Percentiles rank a stretch among this genome's conserved stretches.
These are phyloP conservation scores for Emiliania huxleyi DNA, from an alignment of 78 protist species.

Conservation along the genomic window DNA sequence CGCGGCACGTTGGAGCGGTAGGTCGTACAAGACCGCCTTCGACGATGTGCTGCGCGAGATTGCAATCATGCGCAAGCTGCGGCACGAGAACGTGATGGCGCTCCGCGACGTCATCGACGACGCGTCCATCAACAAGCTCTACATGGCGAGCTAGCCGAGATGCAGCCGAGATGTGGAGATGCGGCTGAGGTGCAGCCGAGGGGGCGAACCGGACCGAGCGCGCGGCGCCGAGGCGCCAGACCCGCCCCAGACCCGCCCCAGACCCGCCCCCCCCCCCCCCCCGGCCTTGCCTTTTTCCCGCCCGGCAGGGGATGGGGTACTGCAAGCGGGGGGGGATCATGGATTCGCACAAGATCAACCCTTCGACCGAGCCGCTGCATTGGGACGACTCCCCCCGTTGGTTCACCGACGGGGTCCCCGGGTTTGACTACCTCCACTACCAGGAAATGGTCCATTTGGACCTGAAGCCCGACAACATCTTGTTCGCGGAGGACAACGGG, in stretches of 20 bases:
- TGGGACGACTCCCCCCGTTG: background rate
- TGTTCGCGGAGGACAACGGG: background rate
- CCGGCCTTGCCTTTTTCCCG: too few species aligned
- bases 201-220: too few species aligned
- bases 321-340: background rate
- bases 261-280: too few species aligned
- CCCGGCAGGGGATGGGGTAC: background rate
- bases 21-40: constrained; percentile 5
- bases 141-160: too few species aligned
- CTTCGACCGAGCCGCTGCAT: background rate
- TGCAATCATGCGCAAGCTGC: background rate
- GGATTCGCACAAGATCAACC: background rate
- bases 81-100: background rate
- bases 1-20: too few species aligned
- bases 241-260: too few species aligned
- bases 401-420: background rate
- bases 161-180: too few species aligned
- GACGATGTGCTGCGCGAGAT: constrained; percentile 24
- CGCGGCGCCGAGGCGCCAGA: too few species aligned
- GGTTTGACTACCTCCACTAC: background rate
- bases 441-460: background rate
- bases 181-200: too few species aligned
- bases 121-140: background rate
- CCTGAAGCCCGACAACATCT: constrained; percentile 27
- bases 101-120: constrained; percentile 16